Conservation (phyloP, 2,329 filamentous ascomycete genomes). For the Escovopsis sp. region DNA sequence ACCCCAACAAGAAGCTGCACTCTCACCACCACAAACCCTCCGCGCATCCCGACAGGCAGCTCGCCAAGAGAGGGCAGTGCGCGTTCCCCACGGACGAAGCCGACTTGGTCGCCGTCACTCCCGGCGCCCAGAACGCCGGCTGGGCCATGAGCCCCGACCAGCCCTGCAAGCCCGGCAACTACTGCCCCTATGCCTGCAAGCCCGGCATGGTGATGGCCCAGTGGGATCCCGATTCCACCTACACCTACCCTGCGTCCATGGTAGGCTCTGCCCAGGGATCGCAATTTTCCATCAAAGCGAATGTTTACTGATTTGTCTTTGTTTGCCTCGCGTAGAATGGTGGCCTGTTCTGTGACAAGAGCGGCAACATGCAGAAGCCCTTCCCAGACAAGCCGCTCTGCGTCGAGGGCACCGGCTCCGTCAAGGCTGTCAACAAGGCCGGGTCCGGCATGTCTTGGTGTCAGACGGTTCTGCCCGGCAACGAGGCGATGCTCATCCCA, state of each 20-base stretch:
- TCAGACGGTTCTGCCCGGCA: slow-evolving; percentile 65
- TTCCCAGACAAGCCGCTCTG: slow-evolving; percentile 57
- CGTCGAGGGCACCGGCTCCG: slow-evolving; percentile 49
- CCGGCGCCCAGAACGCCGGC: slow-evolving; percentile 48
- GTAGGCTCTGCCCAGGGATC: slow-evolving; percentile 28
- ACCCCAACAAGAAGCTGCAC: slow-evolving; percentile 26
- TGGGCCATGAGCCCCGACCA: slow-evolving; percentile 72
- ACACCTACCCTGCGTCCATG: slow-evolving; percentile 57
- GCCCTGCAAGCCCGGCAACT: slow-evolving; percentile 49
- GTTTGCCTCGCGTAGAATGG: slow-evolving; percentile 49
- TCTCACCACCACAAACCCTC: slow-evolving; percentile 15
- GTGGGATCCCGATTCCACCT: slow-evolving; percentile 59
- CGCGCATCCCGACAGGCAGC: slow-evolving; percentile 9
- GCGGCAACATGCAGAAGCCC: slow-evolving; percentile 53
- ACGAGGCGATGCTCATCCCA: slow-evolving; percentile 71
- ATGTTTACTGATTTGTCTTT: no score
- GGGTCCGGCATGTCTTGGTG: slow-evolving; percentile 53
- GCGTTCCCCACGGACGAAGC: slow-evolving; percentile 47
- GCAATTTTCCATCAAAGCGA: not conserved
- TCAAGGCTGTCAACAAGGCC: slow-evolving; percentile 53
- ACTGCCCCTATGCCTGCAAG: slow-evolving; percentile 66
- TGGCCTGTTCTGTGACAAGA: slow-evolving; percentile 55
- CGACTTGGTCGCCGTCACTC: slow-evolving; percentile 54
- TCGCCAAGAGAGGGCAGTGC: slow-evolving; percentile 46
- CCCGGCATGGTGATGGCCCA: slow-evolving; percentile 64